Base-by-base conservation (phyloP, 108 stramenopile genomes). In the Nitzschia inconspicua region DNA sequence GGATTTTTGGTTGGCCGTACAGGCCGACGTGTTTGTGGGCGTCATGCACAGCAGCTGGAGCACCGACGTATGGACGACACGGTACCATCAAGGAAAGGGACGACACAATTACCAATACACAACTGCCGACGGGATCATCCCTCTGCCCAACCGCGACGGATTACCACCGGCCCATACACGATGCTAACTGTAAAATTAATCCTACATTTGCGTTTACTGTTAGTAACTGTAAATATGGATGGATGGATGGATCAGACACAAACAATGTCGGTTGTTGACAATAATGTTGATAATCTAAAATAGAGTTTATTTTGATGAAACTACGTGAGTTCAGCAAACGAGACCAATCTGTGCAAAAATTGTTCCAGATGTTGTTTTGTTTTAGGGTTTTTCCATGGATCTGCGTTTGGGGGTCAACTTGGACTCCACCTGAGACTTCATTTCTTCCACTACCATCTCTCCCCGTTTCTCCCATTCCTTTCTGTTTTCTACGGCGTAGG, bases 11-110 rank as follows among this genome's bases (percentile, higher is more conserved):
- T 66, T 83, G 32, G 82, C 83, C 1, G 62, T 77, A 6, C 41
- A 62, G 16, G 77, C 86, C 4, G 63, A 64, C 3, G 46, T 67
- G 10, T 91, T 88, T 50, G 66, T 91, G 32, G 89, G 89, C 4
- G 84, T 86, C 9, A 51, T 57, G 5, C 58, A 72, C 18, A 76
- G 73, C 43, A 76, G 79, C 9, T 91, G 65, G 62, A 82, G 77
- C 1, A 85, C 71, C 8, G 82, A 82, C 70, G 76, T 88, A 14
- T 87, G 79, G 69, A 79, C 86, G 14, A 72, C 73, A 26, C 77
- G 89, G 0, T 85, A 84, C 58, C 73, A 82, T 35, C 51, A 66
- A 59, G 78, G 79, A 39, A 72, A 67, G 44, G 77, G 76, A 9
- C 20, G 10, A 4, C 30, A 7, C 16, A 81, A 79, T 51, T 82